Conservation (phyloP, 2,329 filamentous ascomycete species). For the Epichloe festucae region DNA sequence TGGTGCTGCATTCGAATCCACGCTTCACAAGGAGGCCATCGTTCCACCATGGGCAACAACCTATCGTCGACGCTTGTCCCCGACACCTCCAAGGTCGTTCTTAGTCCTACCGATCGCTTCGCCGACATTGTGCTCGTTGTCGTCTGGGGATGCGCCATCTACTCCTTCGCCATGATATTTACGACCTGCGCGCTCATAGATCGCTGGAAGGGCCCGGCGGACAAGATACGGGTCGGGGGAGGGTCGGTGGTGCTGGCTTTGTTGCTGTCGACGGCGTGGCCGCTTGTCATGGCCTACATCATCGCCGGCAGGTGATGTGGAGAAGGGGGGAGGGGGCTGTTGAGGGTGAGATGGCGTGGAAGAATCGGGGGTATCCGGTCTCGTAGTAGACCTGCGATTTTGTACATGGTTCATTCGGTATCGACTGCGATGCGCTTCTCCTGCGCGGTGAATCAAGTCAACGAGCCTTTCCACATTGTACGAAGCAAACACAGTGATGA, state of each 20-base stretch:
- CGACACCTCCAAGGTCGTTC: conserved; percentile 23
- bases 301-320: conserved; percentile 10
- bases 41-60: conserved; percentile 24
- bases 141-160: conserved; percentile 22
- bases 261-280: conserved; percentile 23
- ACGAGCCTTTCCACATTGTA: too few relatives aligned
- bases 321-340: background rate
- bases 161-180: conserved; percentile 28
- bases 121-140: conserved; percentile 20
- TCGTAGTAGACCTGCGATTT: too few relatives aligned
- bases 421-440: too few relatives aligned
- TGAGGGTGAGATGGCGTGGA: too few relatives aligned
- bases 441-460: too few relatives aligned
- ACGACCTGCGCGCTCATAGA: conserved; percentile 28
- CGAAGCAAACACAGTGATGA: too few relatives aligned
- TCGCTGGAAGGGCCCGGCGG: conserved; percentile 28
- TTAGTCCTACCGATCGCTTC: conserved; percentile 18
- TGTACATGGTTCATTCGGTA: too few relatives aligned
- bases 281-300: conserved; percentile 23
- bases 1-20: too few relatives aligned
- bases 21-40: too few relatives aligned
- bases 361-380: too few relatives aligned
- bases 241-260: conserved; percentile 19
- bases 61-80: conserved; percentile 25
- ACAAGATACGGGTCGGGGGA: conserved; percentile 18